Evolutionary conservation across 202 grass and related monocot species (phyloP), one percentile per base, ranked within the genome.

Genomic region (Panicum virgatum): DNA sequence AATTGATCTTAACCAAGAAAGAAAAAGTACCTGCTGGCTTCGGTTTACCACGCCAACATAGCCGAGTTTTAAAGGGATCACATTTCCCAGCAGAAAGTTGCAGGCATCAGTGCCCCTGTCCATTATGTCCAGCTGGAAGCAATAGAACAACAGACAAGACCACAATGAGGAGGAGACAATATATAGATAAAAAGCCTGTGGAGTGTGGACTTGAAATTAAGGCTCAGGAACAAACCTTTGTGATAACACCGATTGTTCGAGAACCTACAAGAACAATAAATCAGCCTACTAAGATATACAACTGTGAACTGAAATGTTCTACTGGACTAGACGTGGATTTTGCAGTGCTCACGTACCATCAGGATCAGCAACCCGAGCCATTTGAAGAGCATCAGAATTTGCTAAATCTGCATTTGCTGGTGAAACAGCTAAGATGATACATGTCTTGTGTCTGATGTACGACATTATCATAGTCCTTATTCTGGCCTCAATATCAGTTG

Each of bases 101-200:
- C 92, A 89, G 48, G 96, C 96, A 94, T 99, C 93, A n/a, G 96
- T 99, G n/a, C 96, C 96, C 87, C 93, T 90, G 76, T 99, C 96
- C 96, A 99, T 99, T 92, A 99, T 99, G 79, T 99, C 96, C 80
- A 99, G 74, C 96, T 99, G 90, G 62, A 83, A 82, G 45, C 22
- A 59, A 91, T 32, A 85, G 22, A 87, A 71, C n/a, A n/a, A n/a
- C 73, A 71, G 27, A 56, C 23, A 82, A 82, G 44, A 73, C 62
- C 30, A 50, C 25, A 47, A 53, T 37, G 69, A 73, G 5, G 22
- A 14, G 18, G 29, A 51, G 18, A 53, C 3, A 29, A 64, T 27
- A 79, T 6, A 81, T 83, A 67, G 45, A 50, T 43, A 11, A 61
- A 52, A 9, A 68, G n/a, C 26, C 23, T 22, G 56, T 39, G n/a